Conservation (phyloP, 805 yeast species). For the Candida methanosorbosa region DNA sequence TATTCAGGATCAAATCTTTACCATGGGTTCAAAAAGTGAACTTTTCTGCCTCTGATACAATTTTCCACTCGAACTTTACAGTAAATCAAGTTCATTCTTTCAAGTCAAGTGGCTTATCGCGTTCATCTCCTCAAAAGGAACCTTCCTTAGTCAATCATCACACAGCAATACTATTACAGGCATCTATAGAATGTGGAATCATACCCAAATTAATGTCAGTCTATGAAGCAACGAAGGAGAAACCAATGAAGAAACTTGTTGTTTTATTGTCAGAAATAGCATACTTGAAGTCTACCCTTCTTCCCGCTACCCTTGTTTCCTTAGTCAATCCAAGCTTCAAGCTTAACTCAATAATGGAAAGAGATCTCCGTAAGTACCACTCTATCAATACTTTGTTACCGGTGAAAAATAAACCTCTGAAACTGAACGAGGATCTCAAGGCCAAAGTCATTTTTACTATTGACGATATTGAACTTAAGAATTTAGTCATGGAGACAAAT, state of each 20-base stretch:
- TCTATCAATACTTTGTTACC: constrained; percentile 6
- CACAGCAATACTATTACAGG: constrained; percentile 48
- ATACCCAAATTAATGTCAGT: constrained; percentile 36
- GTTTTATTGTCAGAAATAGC: constrained; percentile 55
- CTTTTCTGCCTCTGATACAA: constrained; percentile 2
- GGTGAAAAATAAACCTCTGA: constrained; percentile 6
- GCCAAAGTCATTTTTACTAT: constrained; percentile 9
- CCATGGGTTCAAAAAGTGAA: constrained; percentile 32
- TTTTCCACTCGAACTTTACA: not conserved
- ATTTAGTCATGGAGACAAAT: constrained; percentile 55
- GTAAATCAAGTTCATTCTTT: not conserved
- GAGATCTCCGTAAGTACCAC: constrained; percentile 18
- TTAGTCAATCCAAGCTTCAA: constrained; percentile 16
- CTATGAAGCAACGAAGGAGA: constrained; percentile 28
- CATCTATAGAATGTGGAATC: constrained; percentile 50
- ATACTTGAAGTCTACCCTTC: constrained; percentile 40
- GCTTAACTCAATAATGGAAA: constrained; percentile 19
- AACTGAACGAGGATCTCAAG: constrained; percentile 17
- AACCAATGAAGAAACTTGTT: constrained; percentile 49
- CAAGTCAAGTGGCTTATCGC: constrained; percentile 6
- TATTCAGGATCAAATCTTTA: constrained; percentile 50
- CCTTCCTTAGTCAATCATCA: constrained; percentile 48
- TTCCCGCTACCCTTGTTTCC: constrained; percentile 39
- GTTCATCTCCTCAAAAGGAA: constrained; percentile 30
- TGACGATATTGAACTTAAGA: constrained; percentile 63